Conservation (phyloP, 441 rosid genomes). For the Erodium chrysanthum region DNA sequence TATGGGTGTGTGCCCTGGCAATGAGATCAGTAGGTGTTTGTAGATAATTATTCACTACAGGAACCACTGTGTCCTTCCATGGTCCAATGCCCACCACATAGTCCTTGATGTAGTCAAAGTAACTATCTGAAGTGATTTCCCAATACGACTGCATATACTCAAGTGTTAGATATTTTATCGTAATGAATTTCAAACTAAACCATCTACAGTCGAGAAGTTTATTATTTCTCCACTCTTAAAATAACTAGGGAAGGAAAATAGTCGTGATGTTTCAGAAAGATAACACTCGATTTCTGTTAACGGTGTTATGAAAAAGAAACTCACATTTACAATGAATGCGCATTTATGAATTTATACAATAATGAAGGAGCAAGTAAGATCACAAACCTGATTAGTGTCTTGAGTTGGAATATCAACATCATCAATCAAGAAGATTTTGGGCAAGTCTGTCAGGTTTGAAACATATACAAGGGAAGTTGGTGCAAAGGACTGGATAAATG, state of each 20-base stretch:
- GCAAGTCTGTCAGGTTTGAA: constrained; percentile 60
- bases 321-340: background rate
- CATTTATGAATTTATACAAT: too few relatives aligned
- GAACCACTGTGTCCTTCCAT: constrained; percentile 92
- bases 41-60: constrained; percentile 44
- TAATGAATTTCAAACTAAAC: background rate
- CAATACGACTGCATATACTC: constrained; percentile 68
- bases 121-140: constrained; percentile 75
- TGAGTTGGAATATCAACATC: constrained; percentile 54
- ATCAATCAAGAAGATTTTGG: constrained; percentile 73
- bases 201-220: background rate
- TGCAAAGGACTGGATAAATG: constrained; percentile 90
- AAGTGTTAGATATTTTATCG: too few relatives aligned
- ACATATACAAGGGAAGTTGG: constrained; percentile 70
- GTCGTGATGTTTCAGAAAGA: background rate
- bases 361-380: background rate
- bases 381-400: constrained; percentile 83
- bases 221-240: background rate
- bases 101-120: constrained; percentile 57
- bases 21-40: constrained; percentile 75
- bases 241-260: background rate
- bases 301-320: too few relatives aligned
- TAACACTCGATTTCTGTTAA: too few relatives aligned
- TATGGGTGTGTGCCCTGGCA: constrained; percentile 65
- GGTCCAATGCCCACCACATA: constrained; percentile 90